Evolutionary conservation across 352 stramenopile species (phyloP).

Genomic region (Pythium rishiriense): DNA sequence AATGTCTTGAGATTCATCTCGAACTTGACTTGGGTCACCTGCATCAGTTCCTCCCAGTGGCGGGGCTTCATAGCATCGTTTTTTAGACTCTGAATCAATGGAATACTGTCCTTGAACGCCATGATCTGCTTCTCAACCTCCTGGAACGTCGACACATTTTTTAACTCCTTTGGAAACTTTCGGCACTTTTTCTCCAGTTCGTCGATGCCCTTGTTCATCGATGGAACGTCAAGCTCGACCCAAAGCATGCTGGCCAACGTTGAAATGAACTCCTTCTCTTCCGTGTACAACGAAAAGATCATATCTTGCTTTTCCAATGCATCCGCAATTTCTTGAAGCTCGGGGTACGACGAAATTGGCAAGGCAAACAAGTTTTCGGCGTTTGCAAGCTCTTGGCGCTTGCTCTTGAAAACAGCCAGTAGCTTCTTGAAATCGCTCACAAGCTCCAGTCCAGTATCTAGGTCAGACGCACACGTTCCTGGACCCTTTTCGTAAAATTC

Average conservation of each 20-base stretch:
- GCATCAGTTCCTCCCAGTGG: slow-evolving; percentile 91
- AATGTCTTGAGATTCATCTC: slow-evolving; percentile 94
- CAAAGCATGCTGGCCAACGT: slow-evolving; percentile 90
- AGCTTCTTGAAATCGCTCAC: slow-evolving; percentile 85
- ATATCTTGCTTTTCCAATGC: slow-evolving; percentile 87
- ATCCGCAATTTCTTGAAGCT: slow-evolving; percentile 85
- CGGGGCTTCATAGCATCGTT: slow-evolving; percentile 93
- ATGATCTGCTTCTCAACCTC: slow-evolving; percentile 91
- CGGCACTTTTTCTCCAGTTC: slow-evolving; percentile 92
- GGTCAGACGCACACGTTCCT: slow-evolving; percentile 72
- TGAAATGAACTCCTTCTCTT: slow-evolving; percentile 94
- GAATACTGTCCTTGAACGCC: slow-evolving; percentile 94
- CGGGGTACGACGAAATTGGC: slow-evolving; percentile 89
- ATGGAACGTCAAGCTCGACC: slow-evolving; percentile 90
- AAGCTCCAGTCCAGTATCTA: slow-evolving; percentile 90
- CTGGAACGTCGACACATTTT: slow-evolving; percentile 89
- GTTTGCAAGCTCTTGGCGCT: slow-evolving; percentile 90
- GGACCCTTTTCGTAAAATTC: slow-evolving; percentile 88
- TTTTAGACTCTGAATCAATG: slow-evolving; percentile 93
- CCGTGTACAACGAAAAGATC: slow-evolving; percentile 92
- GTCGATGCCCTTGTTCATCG: slow-evolving; percentile 92
- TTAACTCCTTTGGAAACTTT: slow-evolving; percentile 91
- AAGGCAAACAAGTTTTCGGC: slow-evolving; percentile 94
- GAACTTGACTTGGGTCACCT: slow-evolving; percentile 89
- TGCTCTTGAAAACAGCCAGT: slow-evolving; percentile 72